A percentile compares a stretch with the other conserved stretches of the same genome.
phyloP scores from a whole-genome alignment of 2,329 filamentous ascomycete genomes.

The Monilinia polystroma region DNA sequence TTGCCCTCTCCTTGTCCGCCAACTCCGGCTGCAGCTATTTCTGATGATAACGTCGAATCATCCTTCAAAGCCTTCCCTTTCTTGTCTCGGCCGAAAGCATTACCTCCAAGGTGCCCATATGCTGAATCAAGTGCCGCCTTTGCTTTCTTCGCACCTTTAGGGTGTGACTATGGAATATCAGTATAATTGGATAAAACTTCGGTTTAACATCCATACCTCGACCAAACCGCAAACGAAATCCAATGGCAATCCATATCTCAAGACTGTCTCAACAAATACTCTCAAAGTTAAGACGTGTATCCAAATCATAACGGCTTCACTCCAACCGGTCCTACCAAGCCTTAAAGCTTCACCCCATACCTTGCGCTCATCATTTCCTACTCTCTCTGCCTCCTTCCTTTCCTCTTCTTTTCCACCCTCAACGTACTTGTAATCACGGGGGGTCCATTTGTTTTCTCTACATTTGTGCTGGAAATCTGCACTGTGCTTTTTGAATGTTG shows the following conservation, averaged over 20 bases:
- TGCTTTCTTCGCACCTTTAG: constrained; percentile 78
- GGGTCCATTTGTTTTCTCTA: constrained; percentile 90
- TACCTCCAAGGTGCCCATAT: constrained; percentile 91
- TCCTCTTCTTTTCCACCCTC: constrained; percentile 90
- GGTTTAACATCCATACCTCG: constrained; percentile 57
- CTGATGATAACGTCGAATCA: constrained; percentile 72
- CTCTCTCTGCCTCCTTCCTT: constrained; percentile 77
- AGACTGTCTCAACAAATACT: constrained; percentile 97
- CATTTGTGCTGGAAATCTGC: constrained; percentile 88
- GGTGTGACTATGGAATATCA: constrained; percentile 61
- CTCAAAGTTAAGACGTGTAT: constrained; percentile 85
- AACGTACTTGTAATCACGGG: constrained; percentile 89
- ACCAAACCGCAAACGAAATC: constrained; percentile 84
- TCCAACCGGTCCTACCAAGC: constrained; percentile 87
- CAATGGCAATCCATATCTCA: constrained; percentile 88
- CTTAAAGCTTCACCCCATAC: constrained; percentile 89
- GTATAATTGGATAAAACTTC: constrained; percentile 12
- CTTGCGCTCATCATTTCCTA: constrained; percentile 83
- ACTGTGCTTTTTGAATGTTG: constrained; percentile 88
- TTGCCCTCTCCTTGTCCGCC: constrained; percentile 63
- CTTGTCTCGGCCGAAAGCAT: constrained; percentile 91
- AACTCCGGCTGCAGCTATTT: constrained; percentile 76
- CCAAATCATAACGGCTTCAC: constrained; percentile 95
- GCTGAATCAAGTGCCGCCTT: constrained; percentile 76
- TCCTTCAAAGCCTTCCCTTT: constrained; percentile 90